Base-by-base conservation (phyloP, 1,284 basidiomycete genomes). In the Pseudozyma sp. region DNA sequence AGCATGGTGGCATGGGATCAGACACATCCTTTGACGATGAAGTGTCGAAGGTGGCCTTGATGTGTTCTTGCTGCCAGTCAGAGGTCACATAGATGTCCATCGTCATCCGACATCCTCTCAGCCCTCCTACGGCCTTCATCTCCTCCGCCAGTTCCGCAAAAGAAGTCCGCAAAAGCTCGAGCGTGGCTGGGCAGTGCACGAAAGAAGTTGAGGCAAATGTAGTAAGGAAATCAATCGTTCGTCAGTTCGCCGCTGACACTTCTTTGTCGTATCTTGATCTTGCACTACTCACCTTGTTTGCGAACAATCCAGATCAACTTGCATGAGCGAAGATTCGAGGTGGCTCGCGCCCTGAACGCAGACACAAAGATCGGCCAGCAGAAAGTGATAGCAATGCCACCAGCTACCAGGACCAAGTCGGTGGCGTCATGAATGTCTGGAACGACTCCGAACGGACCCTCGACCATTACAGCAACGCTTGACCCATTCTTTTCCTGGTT, bases 301-400 rank as follows among this genome's bases (percentile, higher is more conserved):
- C 69, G 60, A 35, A 76, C 50, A n/a, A 68, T 68, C 73, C 73
- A 76, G 29, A 71, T 48, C 7, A 76, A 51, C 62, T 68, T 76
- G 61, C 73, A 76, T 1, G 54, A 43, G 1, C 42, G 49, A 9
- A 64, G 47, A 35, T 46, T 62, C 0, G 46, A 30, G 1, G 29
- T n/a, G 4, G 24, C n/a, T 31, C 50, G 31, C 3, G 19, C 45
- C 31, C 48, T 49, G 14, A 51, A 46, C 2, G 68, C 68, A 2
- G 54, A 43, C n/a, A 57, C 46, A n/a, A 79, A 64, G 11, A 72
- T 31, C 7, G 77, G 69, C 49, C 73, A 59, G 39, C 67, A 68
- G 57, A 68, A 77, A 2, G 77, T 74, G 60, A 80, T 68, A 1
- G 74, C 78, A 17, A 80, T 69, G 33, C 78, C 78, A 6, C 76